A percentile compares a stretch with the other conserved stretches of the same genome.
phyloP scores from a whole-genome alignment of 2,329 filamentous ascomycete species.

The Trichoderma pleuroti region DNA sequence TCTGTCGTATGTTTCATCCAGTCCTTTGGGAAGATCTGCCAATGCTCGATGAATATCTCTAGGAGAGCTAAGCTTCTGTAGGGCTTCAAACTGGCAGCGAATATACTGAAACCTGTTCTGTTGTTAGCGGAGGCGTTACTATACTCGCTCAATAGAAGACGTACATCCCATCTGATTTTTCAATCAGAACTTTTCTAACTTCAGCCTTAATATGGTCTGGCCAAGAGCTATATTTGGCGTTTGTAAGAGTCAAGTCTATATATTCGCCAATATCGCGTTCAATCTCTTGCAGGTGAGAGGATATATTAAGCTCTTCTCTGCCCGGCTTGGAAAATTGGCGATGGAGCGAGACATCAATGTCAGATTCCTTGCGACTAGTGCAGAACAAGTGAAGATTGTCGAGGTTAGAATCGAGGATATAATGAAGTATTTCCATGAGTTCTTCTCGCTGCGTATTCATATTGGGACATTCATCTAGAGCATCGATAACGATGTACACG shows the following conservation, averaged over 20 bases:
- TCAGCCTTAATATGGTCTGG: not conserved
- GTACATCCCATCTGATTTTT: constrained; percentile 16
- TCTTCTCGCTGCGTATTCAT: not conserved
- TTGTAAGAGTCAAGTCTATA: not conserved
- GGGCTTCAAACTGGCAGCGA: not conserved
- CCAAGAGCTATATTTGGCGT: constrained; percentile 1
- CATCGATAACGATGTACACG: not conserved
- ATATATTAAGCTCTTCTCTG: not conserved
- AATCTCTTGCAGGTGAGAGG: not conserved
- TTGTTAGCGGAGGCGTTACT: not conserved
- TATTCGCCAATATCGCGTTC: not conserved
- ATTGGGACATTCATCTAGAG: not conserved
- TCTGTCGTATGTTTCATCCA: constrained; percentile 16
- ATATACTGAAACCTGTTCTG: constrained; percentile 13
- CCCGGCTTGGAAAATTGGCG: not conserved
- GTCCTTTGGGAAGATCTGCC: constrained; percentile 3
- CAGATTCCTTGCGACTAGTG: not conserved
- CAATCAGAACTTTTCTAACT: not conserved
- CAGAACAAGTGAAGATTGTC: not conserved
- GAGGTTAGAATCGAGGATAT: not conserved
- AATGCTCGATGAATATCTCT: not conserved
- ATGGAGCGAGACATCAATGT: not conserved
- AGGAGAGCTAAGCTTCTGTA: not conserved
- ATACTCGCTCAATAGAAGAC: not conserved
- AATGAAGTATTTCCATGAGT: not conserved